Conservation (phyloP, 2,329 filamentous ascomycete species). For the Lachnellula arida region DNA sequence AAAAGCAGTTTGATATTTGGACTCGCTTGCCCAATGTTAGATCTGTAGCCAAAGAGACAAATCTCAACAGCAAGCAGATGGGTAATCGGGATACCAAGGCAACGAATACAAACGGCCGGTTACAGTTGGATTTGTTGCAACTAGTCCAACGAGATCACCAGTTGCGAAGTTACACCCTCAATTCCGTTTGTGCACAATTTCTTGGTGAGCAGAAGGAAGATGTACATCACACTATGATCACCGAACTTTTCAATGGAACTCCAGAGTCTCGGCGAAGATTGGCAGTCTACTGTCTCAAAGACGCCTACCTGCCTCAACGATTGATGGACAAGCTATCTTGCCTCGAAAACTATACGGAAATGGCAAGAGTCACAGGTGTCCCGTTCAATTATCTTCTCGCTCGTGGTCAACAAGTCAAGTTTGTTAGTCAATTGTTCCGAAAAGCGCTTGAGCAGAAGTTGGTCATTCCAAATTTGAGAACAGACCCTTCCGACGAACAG, state of each 20-base stretch:
- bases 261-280: constrained; percentile 85
- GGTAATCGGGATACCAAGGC: constrained; percentile 90
- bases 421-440: constrained; percentile 93
- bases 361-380: constrained; percentile 98
- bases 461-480: constrained; percentile 82
- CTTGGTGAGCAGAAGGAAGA: constrained; percentile 97
- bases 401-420: constrained; percentile 93
- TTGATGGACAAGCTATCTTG: constrained; percentile 98
- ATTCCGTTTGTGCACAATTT: constrained; percentile 93
- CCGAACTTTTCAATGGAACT: constrained; percentile 94
- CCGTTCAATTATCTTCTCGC: constrained; percentile 93
- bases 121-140: constrained; percentile 93
- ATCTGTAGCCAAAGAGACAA: constrained; percentile 72
- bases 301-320: constrained; percentile 90
- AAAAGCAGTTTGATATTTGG: constrained; percentile 79
- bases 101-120: constrained; percentile 88
- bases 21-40: constrained; percentile 67
- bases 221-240: constrained; percentile 99
- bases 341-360: constrained; percentile 98
- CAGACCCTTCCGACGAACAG: constrained; percentile 72
- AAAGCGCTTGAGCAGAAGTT: constrained; percentile 91
- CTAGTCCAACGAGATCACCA: constrained; percentile 93
- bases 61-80: constrained; percentile 97
- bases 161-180: constrained; percentile 91
- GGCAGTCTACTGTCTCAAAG: constrained; percentile 94